Evolutionary conservation across 345 rosid genomes (phyloP), one percentile per base, ranked within the genome.

Genomic region (Turnera subulata): DNA sequence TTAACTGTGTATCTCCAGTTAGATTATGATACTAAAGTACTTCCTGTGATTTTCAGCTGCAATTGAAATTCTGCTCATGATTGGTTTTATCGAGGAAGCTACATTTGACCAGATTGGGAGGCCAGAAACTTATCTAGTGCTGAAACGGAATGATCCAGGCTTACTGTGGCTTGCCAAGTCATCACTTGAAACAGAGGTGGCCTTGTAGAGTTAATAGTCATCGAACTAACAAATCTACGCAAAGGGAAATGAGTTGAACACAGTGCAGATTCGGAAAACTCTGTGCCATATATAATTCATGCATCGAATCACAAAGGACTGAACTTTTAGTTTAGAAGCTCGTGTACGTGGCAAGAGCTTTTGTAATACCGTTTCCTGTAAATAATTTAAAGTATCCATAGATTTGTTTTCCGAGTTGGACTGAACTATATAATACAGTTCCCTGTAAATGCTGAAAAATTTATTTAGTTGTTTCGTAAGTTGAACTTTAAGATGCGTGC

Each of bases 111-210:
- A 69, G 15, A 68, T 61, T 2, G 91, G 97, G 20, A 76, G 59
- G 39, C 58, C 59, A n/a, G 95, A 89, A 61, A 54, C 82, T 53
- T 93, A 77, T 48, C 50, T 93, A 56, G 88, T 84, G 48, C 38
- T 93, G 80, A 87, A 82, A 82, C 76, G 97, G 38, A 87, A 93
- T 47, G 97, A 93, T 67, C 95, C 82, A 11, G 97, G 96, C 38
- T 71, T 93, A 47, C 66, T 89, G 79, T 93, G 96, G 99, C 95
- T 93, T 54, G 96, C 87, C 24, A 89, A 87, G 64, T 81, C 96
- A 53, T 76, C 80, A 63, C 76, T 93, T 0, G 96, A 87, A 74
- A 67, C 86, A 2, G 70, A 63, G 57, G 63, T 71, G 51, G 61
- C 78, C 38, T 76, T 61, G 62, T 42, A n/a, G n/a, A n/a, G n/a